Evolutionary conservation across 129 eudicot species (phyloP).

Genomic region (Pulicaria dysenterica): DNA sequence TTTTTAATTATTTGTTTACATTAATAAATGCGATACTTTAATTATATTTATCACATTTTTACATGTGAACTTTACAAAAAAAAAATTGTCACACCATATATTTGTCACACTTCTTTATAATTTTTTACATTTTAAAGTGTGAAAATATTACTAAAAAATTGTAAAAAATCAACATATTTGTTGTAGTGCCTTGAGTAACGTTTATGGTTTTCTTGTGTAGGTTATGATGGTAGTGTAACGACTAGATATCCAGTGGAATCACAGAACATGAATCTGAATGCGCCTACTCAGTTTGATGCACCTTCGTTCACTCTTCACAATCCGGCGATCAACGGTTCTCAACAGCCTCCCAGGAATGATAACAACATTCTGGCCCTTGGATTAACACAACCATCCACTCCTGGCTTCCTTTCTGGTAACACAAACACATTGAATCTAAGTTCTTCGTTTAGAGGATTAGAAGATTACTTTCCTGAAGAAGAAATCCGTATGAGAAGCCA

Average conservation of each 20-base stretch:
- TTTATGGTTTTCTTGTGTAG: constrained; percentile 37
- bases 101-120: no score
- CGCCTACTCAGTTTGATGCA: constrained; percentile 46
- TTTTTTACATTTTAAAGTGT: no score
- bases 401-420: constrained; percentile 48
- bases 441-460: constrained; percentile 60
- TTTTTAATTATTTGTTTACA: no score
- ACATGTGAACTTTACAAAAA: no score
- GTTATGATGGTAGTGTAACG: constrained; percentile 48
- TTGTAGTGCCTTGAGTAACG: no score
- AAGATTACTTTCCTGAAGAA: constrained; percentile 71
- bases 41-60: no score
- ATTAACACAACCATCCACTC: constrained; percentile 59
- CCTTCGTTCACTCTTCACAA: constrained; percentile 53
- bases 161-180: no score
- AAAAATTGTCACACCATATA: no score
- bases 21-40: no score
- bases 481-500: constrained; percentile 95
- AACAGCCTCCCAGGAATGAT: constrained; percentile 48
- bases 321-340: constrained; percentile 49
- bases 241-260: constrained; percentile 47
- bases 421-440: constrained; percentile 48
- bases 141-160: no score
- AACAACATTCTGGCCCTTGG: constrained; percentile 64
- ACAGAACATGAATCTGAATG: constrained; percentile 62